Percentiles rank a stretch among this genome's conserved stretches.
Evolutionary conservation across 2,329 filamentous ascomycete genomes (phyloP).

Genomic region (Tolypocladium sp.): DNA sequence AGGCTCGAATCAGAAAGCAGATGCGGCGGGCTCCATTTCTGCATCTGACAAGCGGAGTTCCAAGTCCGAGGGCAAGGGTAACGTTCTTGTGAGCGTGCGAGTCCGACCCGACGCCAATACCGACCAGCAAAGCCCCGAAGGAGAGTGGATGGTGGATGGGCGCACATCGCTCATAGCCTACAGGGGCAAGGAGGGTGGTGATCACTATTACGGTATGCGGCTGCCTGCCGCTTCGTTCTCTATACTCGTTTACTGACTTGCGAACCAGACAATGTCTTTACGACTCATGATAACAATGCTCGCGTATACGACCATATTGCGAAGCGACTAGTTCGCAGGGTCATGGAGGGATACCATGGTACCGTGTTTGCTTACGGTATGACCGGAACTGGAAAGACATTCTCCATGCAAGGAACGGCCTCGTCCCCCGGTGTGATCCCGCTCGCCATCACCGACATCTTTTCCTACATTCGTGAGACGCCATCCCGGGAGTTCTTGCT

Average conservation of each 20-base stretch:
- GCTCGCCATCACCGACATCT: conserved; percentile 95
- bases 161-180: conserved; percentile 75
- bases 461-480: conserved; percentile 96
- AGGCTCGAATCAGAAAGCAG: conserved; percentile 23
- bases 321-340: conserved; percentile 85
- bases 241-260: conserved; percentile 8
- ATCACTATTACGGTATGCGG: conserved; percentile 77
- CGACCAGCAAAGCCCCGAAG: conserved; percentile 54
- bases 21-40: conserved; percentile 18
- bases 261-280: conserved; percentile 82
- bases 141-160: conserved; percentile 88
- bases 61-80: conserved; percentile 72
- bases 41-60: conserved; percentile 38
- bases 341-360: conserved; percentile 98
- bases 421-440: conserved; percentile 94
- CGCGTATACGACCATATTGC: conserved; percentile 91
- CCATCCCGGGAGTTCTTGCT: conserved; percentile 89
- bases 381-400: conserved; percentile 98
- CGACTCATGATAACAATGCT: conserved; percentile 86
- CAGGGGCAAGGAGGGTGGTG: conserved; percentile 79
- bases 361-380: conserved; percentile 98
- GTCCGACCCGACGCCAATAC: conserved; percentile 72
- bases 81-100: conserved; percentile 90
- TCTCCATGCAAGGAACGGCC: conserved; percentile 98
- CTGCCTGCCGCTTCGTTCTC: no score